Conservation (phyloP, 2,329 filamentous ascomycete genomes). For the Colletotrichum abscissum region DNA sequence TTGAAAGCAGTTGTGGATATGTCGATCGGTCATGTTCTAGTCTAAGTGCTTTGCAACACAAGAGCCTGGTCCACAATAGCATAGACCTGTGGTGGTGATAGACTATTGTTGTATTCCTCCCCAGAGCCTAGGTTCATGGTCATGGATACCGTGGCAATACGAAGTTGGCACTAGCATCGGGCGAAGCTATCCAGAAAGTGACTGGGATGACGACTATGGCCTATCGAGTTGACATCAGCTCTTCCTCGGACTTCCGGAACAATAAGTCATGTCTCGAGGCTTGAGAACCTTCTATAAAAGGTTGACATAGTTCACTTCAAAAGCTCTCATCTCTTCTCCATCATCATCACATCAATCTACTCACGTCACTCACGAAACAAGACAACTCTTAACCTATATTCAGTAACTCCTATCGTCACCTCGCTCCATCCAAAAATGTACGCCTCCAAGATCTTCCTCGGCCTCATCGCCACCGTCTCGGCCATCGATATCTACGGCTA, state of each 20-base stretch:
- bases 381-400: not conserved
- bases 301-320: not conserved
- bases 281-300: not conserved
- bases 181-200: not conserved
- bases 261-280: not conserved
- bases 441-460: not conserved
- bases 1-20: not conserved
- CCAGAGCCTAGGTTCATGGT: not conserved
- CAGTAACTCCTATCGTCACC: too few relatives aligned
- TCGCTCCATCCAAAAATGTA: not conserved
- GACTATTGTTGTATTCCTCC: not conserved
- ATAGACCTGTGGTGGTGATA: not conserved
- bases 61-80: not conserved
- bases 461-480: not conserved
- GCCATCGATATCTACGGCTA: not conserved
- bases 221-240: not conserved
- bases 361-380: not conserved
- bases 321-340: not conserved
- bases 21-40: not conserved
- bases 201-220: not conserved
- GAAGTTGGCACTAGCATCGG: not conserved
- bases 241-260: not conserved
- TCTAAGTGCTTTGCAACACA: not conserved
- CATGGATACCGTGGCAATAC: not conserved
- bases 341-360: not conserved